Evolutionary conservation across 2,329 filamentous ascomycete species (phyloP).

Genomic region (Dactylellina drechsleri): DNA sequence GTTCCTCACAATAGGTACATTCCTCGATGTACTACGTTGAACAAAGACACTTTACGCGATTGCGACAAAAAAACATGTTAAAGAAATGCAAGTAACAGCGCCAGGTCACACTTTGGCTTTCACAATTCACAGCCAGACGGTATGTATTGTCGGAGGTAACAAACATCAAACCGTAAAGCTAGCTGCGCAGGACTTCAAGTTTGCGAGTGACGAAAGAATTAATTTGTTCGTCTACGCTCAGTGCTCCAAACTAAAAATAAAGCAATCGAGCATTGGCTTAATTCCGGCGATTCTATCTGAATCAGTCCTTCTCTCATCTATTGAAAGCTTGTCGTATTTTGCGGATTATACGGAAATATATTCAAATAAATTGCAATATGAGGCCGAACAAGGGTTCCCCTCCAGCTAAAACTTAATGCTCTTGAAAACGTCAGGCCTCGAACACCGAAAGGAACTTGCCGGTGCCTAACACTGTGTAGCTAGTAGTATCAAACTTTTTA

Average conservation of each 20-base stretch:
- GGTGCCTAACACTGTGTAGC: too few relatives aligned
- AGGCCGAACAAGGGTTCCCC: neutral
- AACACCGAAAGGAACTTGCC: too few relatives aligned
- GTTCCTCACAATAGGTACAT: neutral
- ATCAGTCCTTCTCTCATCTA: neutral
- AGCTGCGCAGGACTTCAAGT: too few relatives aligned
- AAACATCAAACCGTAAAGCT: too few relatives aligned
- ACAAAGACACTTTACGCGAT: constrained; percentile 14
- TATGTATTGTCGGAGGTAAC: constrained; percentile 4
- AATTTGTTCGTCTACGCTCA: too few relatives aligned
- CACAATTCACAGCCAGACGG: constrained; percentile 25
- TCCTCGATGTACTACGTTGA: neutral
- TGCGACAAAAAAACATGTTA: neutral
- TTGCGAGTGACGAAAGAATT: too few relatives aligned
- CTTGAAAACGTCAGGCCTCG: too few relatives aligned
- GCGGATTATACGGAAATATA: constrained; percentile 21
- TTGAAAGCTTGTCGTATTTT: neutral
- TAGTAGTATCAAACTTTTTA: too few relatives aligned
- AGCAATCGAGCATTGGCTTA: neutral
- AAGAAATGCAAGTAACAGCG: constrained; percentile 2
- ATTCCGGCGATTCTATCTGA: constrained; percentile 28
- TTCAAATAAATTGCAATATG: constrained; percentile 3
- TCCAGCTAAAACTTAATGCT: neutral
- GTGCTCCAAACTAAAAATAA: constrained; percentile 1
- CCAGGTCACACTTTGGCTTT: constrained; percentile 16